Evolutionary conservation across 176 grass and related monocot species (phyloP), one percentile per base, ranked within the genome.

Genomic region (Calamus simplicifolius): DNA sequence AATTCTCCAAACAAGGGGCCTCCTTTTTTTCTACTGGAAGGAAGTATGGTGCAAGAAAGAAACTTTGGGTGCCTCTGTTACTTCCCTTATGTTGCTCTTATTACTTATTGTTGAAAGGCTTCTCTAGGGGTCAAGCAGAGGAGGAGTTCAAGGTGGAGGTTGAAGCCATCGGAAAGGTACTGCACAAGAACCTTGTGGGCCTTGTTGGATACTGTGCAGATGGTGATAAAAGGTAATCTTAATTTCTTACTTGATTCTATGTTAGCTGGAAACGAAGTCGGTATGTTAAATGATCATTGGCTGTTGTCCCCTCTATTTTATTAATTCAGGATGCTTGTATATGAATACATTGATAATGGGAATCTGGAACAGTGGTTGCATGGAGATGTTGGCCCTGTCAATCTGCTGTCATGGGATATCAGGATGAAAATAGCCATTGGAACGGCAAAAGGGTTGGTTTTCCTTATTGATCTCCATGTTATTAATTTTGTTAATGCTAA

Each of bases 141-240:
- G 88, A 85, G 76, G 94, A 99, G 43, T 99, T 99, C 79, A 89
- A 99, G 63, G 94, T 99, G 75, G 94, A 99, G 73, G 88, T 99
- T 6, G 94, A 99, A 69, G 82, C 81, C 14, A 99, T 99, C 5
- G 94, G 94, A 58, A 93, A 81, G 74, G 94, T 99, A 56, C 80
- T 88, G 72, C 94, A 99, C 59, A 99, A 93, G 66, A 84, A 93
- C 62, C 89, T 99, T 19, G 88, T 83, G 13, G 88, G 84, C 6
- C 81, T 99, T 19, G 62, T 99, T 52, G 88, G 94, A 1, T 99
- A 89, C 48, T 89, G 94, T 69, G 94, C 94, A 2, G 76, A 99
- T 76, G 94, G 85, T 28, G 54, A 70, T 28, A 99, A 93, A 89
- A 86, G 94, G 94, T 93, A 25, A 70, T 61, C 25, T 13, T 43